Conservation (phyloP, 1,139 yeast genomes). For the Diutina catenulata region DNA sequence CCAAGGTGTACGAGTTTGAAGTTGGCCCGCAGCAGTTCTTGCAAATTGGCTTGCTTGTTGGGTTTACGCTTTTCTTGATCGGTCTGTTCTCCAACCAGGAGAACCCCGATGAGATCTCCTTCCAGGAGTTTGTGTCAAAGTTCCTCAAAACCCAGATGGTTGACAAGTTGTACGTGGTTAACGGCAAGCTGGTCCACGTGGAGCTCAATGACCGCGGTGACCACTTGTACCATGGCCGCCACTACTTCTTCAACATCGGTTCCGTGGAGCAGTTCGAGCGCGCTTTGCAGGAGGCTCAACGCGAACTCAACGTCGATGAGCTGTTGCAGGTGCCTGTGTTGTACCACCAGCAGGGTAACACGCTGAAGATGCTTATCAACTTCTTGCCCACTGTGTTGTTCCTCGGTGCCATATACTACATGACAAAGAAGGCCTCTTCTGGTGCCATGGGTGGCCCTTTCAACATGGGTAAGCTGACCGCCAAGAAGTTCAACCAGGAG, state of each 20-base stretch:
- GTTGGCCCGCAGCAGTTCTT: background rate
- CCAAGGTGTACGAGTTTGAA: background rate
- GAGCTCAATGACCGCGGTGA: constrained; percentile 24
- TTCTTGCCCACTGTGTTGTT: constrained; percentile 59
- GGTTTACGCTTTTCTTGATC: background rate
- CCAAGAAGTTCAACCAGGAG: constrained; percentile 85
- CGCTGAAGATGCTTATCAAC: constrained; percentile 44
- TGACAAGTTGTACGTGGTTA: constrained; percentile 61
- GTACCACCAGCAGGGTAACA: constrained; percentile 48
- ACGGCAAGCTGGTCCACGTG: constrained; percentile 68
- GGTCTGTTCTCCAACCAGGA: background rate
- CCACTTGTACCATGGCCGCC: constrained; percentile 21
- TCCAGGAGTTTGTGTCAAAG: constrained; percentile 81
- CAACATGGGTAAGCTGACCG: constrained; percentile 78
- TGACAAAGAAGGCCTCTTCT: constrained; percentile 40
- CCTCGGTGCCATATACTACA: constrained; percentile 62
- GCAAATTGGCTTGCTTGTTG: constrained; percentile 3
- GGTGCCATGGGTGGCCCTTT: constrained; percentile 56
- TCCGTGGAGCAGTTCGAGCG: constrained; percentile 65
- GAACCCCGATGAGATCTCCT: constrained; percentile 38
- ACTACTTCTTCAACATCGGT: constrained; percentile 56
- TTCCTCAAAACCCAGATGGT: constrained; percentile 81
- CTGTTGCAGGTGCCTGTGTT: constrained; percentile 53
- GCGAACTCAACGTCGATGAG: constrained; percentile 45
- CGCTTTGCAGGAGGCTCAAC: constrained; percentile 50